These are phyloP conservation scores for Penicillium arizonense DNA, from an alignment of 495 filamentous ascomycete genomes.

Conservation along the genomic window DNA sequence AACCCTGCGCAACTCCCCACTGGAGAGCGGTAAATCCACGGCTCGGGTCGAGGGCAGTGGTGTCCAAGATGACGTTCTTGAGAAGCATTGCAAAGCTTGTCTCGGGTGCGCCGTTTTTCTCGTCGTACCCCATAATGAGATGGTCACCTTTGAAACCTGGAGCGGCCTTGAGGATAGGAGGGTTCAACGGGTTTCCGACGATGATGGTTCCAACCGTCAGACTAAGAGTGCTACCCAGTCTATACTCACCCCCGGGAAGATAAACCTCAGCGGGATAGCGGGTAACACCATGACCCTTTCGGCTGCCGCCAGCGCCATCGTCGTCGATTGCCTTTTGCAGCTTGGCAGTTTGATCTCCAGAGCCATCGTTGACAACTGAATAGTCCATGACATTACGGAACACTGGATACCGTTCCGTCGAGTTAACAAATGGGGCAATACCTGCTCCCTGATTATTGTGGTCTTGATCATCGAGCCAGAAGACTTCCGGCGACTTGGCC, in stretches of 20 bases:
- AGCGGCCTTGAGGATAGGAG: conserved; percentile 34
- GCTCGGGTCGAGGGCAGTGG: conserved; percentile 24
- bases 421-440: conserved; percentile 35
- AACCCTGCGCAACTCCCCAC: conserved; percentile 71
- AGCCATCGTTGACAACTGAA: conserved; percentile 47
- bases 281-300: conserved; percentile 40
- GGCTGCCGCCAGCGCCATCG: conserved; percentile 31
- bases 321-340: conserved; percentile 40
- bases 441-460: conserved; percentile 30
- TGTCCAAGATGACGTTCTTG: conserved; percentile 44
- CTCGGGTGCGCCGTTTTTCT: conserved; percentile 30
- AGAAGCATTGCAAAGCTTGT: conserved; percentile 41
- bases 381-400: conserved; percentile 58
- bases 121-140: conserved; percentile 36
- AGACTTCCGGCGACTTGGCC: conserved; percentile 9
- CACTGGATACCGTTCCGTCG: conserved; percentile 45
- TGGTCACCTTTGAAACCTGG: conserved; percentile 28
- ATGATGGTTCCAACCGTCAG: conserved; percentile 45
- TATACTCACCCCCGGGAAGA: conserved; percentile 47
- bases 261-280: conserved; percentile 51
- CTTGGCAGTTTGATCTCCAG: conserved; percentile 42
- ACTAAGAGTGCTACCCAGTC: conserved; percentile 35
- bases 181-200: conserved; percentile 40
- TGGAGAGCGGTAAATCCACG: conserved; percentile 40
- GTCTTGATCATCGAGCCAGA: conserved; percentile 37